Base-by-base conservation (phyloP, 1,284 basidiomycete species). In the Limonomyces culmigenus region DNA sequence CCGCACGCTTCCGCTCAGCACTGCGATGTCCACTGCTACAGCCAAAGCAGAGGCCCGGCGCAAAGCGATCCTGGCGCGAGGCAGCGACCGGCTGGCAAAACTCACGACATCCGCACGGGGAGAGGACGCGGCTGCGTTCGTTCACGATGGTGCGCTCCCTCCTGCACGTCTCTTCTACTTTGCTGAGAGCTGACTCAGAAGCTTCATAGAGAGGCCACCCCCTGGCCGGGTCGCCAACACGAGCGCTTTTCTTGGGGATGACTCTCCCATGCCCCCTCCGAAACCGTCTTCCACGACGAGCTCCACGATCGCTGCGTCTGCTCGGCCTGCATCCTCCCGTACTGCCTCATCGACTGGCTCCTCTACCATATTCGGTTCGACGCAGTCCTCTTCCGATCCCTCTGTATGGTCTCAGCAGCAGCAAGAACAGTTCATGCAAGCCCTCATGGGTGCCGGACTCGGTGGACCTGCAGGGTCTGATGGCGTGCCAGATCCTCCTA, bases 51-150 rank as follows among this genome's bases (percentile, higher is more conserved):
- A 78, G 54, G 80, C 80, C 13, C 66, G 80, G 33, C 56, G 72
- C 47, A 76, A 68, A 53, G 80, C 80, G 18, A 81, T 85, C 38
- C 65, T 83, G 16, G 62, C 61, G 41, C 61, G 78, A 39, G 72
- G 77, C 11, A 60, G 58, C 18, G 78, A 84, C 59, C 67, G 80
- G 38, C 67, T 85, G 17, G 69, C 74, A 29, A 81, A 74, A 49
- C 64, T 84, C 35, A 79, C 79, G 4, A 74, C 72, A 3, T 74
- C 74, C 4, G 79, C 76, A 15, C 60, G 80, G 36, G 78, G 79
- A 21, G 76, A 79, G 38, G 76, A 80, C n/a, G 23, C 23, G 8
- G 23, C n/a, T 27, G 23, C n/a, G 23, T 27, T n/a, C n/a, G n/a
- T n/a, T n/a, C n/a, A n/a, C n/a, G n/a, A 27, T 27, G 23, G n/a